Evolutionary conservation across 306 rosid species (phyloP), one percentile per base, ranked within the genome.

Genomic region (Castanopsis chinensis): DNA sequence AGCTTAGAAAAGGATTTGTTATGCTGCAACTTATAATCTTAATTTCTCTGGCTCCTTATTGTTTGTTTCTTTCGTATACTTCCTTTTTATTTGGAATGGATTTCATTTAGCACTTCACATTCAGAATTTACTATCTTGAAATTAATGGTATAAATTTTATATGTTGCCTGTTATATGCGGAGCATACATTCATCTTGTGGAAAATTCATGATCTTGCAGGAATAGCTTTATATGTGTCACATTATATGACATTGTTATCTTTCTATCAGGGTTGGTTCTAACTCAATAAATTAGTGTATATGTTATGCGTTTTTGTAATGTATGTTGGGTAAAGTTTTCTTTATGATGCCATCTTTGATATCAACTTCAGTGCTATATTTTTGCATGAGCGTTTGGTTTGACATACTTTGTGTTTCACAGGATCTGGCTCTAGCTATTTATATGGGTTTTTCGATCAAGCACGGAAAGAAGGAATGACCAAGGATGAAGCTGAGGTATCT

Each of bases 341-440:
- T 32, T 5, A 17, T 30, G 5, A 37, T 37, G 20, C 43, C 15
- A 20, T 12, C 74, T 21, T 23, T 14, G 13, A 19, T 11, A n/a
- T 10, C 32, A 69, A 35, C 28, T 60, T 28, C 18, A 64, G 5
- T 71, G n/a, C n/a, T 5, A 60, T 74, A 59, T 18, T 51, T 32
- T 83, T 37, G 32, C 41, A 45, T 60, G 20, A 15, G 8, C 55
- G 71, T 78, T 25, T 54, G 77, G 69, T 53, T 80, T 76, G 56
- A 71, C 65, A 19, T 37, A 68, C 76, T 35, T 45, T 82, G 72
- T 78, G 72, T 80, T 51, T 71, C 53, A 55, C 86, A 96, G 99
- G 99, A 73, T 96, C 99, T 82, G 99, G 99, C 64, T 96, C 98
- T 78, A 96, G 98, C 87, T 96, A 93, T 83, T 84, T 96, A 85